Evolutionary conservation across 176 grass and related monocot species (phyloP), one percentile per base, ranked within the genome.

Genomic region (Cocos nucifera): DNA sequence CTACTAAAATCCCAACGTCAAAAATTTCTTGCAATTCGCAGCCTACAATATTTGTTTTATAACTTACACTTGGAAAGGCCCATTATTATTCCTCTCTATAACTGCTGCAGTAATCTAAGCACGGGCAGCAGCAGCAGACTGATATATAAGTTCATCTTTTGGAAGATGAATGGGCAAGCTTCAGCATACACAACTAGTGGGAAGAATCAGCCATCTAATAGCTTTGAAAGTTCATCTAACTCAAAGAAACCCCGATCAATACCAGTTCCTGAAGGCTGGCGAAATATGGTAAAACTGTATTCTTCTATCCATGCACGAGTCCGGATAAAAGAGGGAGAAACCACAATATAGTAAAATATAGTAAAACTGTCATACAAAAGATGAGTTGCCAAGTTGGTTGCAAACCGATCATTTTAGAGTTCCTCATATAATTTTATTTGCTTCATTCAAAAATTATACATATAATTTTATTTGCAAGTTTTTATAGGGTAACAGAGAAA

Each of bases 11-110:
- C 24, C 75, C 83, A 63, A 98, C 68, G 15, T 87, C 93, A 58
- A 83, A 98, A 53, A 98, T 88, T 65, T 91, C 93, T 80, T 86
- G 85, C 53, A 98, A 71, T n/a, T 98, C 93, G 50, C 92, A 98
- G 22, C 75, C 84, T 78, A 23, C 74, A 92, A 67, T 23, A 92
- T 88, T 77, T 98, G 93, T 66, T 85, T 91, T 64, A 91, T 22
- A 67, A 91, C 93, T 76, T 92, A 92, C 63, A 79, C 87, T 82
- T 64, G 68, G 83, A 98, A 79, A 52, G 66, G 28, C 48, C 68
- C 86, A 69, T 69, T 57, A 22, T 81, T 81, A 65, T 78, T 78
- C 44, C 75, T 91, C 67, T 86, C 81, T 70, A 98, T 86, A 64
- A 92, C 59, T 64, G 87, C 93, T 83, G 78, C 81, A 67, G 93